These are phyloP conservation scores for Coemansia sp. DNA, from an alignment of 192 early-diverging fungal species.

Conservation along the genomic window DNA sequence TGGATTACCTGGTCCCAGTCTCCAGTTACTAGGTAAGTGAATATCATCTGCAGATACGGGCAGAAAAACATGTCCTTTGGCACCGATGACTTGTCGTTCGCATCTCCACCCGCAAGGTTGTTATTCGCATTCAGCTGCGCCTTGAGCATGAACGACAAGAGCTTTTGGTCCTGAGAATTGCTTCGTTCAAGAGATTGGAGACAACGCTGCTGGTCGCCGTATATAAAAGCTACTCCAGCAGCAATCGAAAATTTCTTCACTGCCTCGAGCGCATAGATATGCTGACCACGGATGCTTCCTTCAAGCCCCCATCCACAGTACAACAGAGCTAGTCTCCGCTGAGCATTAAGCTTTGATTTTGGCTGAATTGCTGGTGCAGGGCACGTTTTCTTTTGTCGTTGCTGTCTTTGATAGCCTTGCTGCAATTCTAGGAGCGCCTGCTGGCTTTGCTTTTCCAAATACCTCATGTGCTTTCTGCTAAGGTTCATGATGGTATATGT, in stretches of 20 bases:
- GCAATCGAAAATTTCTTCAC: conserved; percentile 77
- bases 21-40: conserved; percentile 80
- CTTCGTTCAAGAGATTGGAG: conserved; percentile 59
- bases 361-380: background rate
- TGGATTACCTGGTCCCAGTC: conserved; percentile 80
- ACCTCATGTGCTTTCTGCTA: conserved; percentile 12
- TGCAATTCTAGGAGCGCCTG: background rate
- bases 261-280: conserved; percentile 60
- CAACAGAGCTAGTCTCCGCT: conserved; percentile 55
- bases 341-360: conserved; percentile 22
- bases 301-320: conserved; percentile 60
- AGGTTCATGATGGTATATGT: conserved; percentile 33
- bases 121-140: conserved; percentile 53
- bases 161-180: conserved; percentile 59
- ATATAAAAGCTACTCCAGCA: conserved; percentile 86
- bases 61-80: conserved; percentile 42
- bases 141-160: conserved; percentile 70
- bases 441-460: conserved; percentile 1
- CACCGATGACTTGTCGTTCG: conserved; percentile 6
- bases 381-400: background rate
- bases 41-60: conserved; percentile 86
- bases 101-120: conserved; percentile 56
- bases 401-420: background rate
- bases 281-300: conserved; percentile 49
- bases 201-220: conserved; percentile 73